Percentiles rank a stretch among this genome's conserved stretches.
Evolutionary conservation across 2,329 filamentous ascomycete species (phyloP).

Genomic region (Penicillium sp.): DNA sequence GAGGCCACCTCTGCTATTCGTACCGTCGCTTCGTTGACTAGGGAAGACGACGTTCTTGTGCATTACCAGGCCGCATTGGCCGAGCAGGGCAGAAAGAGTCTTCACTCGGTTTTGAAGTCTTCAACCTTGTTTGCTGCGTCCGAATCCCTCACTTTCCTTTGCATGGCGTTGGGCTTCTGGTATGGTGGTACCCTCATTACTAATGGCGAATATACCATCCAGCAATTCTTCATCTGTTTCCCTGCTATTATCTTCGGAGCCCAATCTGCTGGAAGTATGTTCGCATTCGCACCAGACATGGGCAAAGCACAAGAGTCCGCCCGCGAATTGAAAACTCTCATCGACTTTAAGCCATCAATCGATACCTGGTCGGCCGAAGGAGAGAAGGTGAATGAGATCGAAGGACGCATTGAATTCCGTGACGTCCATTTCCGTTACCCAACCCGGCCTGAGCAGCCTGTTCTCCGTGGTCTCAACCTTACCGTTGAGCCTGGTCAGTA

Average conservation of each 20-base stretch:
- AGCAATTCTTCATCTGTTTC: slow-evolving; percentile 47
- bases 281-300: slow-evolving; percentile 32
- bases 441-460: slow-evolving; percentile 8
- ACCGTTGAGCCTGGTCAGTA: slow-evolving; percentile 46
- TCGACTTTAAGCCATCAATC: slow-evolving; percentile 46
- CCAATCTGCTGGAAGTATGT: slow-evolving; percentile 26
- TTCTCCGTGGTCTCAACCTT: slow-evolving; percentile 17
- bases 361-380: slow-evolving; percentile 3
- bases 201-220: slow-evolving; percentile 43
- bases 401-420: slow-evolving; percentile 83
- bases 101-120: slow-evolving; percentile 28
- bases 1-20: slow-evolving; percentile 8
- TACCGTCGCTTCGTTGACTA: slow-evolving; percentile 8
- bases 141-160: slow-evolving; percentile 10
- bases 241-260: slow-evolving; percentile 40
- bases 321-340: slow-evolving; percentile 40
- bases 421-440: slow-evolving; percentile 51
- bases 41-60: slow-evolving; percentile 34
- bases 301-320: slow-evolving; percentile 30
- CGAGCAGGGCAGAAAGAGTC: slow-evolving; percentile 40
- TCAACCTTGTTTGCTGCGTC: slow-evolving; percentile 3
- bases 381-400: slow-evolving; percentile 48
- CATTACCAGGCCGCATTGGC: slow-evolving; percentile 52
- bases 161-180: slow-evolving; percentile 44
- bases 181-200: slow-evolving; percentile 60